These are phyloP conservation scores for Ormosia emarginata DNA, from an alignment of 306 rosid species.

Conservation along the genomic window DNA sequence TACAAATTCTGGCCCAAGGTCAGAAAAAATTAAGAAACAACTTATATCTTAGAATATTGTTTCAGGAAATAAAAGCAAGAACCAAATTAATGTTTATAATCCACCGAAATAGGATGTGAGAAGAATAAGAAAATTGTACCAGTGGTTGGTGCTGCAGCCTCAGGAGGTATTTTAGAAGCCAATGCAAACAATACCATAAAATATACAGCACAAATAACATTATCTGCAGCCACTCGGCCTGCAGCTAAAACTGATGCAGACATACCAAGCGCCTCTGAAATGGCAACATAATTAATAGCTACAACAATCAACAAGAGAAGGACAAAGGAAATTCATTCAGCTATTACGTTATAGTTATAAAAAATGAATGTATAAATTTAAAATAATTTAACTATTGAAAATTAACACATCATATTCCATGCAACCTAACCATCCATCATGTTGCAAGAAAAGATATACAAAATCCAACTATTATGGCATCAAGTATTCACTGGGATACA, in stretches of 20 bases:
- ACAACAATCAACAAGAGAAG: conserved; percentile 21
- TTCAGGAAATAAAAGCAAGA: neutral
- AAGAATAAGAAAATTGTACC: conserved; percentile 30
- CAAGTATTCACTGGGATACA: neutral
- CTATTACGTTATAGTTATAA: neutral
- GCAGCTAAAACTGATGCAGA: conserved; percentile 71
- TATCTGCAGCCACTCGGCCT: conserved; percentile 82
- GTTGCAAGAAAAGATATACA: neutral
- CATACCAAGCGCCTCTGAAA: conserved; percentile 63
- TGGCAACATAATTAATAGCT: conserved; percentile 86
- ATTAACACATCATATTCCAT: neutral
- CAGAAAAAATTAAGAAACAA: neutral
- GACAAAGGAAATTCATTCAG: conserved; percentile 8
- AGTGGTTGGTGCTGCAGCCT: conserved; percentile 28
- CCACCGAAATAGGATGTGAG: neutral
- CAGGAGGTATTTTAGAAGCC: conserved; percentile 74
- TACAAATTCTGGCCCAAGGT: neutral
- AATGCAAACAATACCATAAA: conserved; percentile 67
- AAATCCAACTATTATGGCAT: neutral
- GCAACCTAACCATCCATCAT: neutral
- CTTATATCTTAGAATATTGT: neutral
- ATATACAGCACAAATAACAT: conserved; percentile 68
- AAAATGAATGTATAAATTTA: neutral
- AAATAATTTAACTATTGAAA: neutral
- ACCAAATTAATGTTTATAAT: neutral